Conservation (phyloP, 2,329 filamentous ascomycete species). For the Coccinonectria pachysandricola region DNA sequence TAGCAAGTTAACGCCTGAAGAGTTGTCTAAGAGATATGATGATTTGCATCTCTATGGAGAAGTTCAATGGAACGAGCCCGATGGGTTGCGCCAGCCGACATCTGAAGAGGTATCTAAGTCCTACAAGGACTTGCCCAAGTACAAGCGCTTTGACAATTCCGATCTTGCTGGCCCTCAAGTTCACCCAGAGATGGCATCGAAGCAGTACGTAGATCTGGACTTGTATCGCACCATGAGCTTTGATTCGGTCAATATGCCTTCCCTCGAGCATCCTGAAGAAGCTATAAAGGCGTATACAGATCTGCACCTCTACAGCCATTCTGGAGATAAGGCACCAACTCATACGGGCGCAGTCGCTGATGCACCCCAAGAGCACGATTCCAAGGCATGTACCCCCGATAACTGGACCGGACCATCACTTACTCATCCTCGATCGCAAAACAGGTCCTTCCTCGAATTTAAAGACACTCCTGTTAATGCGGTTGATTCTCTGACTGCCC, state of each 20-base stretch:
- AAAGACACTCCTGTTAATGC: slow-evolving; percentile 9
- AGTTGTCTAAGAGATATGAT: slow-evolving; percentile 28
- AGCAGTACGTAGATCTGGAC: slow-evolving; percentile 20
- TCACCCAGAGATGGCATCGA: slow-evolving; percentile 21
- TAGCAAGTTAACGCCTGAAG: slow-evolving; percentile 21
- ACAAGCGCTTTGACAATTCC: slow-evolving; percentile 18
- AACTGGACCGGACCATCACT: slow-evolving; percentile 14
- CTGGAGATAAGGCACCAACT: slow-evolving; percentile 19
- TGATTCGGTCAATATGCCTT: slow-evolving; percentile 13
- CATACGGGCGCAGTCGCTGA: slow-evolving; percentile 24
- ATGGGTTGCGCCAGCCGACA: slow-evolving; percentile 20
- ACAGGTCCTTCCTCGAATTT: slow-evolving; percentile 11
- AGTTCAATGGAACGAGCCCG: slow-evolving; percentile 27
- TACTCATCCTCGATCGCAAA: slow-evolving; percentile 16
- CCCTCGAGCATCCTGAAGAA: slow-evolving; percentile 24
- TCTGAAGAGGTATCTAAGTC: slow-evolving; percentile 29
- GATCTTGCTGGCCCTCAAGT: slow-evolving; percentile 7
- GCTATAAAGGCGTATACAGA: slow-evolving; percentile 28
- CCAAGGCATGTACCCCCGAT: slow-evolving; percentile 19
- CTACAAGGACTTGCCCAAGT: slow-evolving; percentile 27
- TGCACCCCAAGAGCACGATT: slow-evolving; percentile 29
- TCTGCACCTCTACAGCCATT: slow-evolving; percentile 27
- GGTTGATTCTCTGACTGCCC: slow-evolving; percentile 18
- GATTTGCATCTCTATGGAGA: slow-evolving; percentile 28
- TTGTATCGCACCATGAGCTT: slow-evolving; percentile 13